Conservation (phyloP, 2,329 filamentous ascomycete species). For the Dactylellina cionopaga region DNA sequence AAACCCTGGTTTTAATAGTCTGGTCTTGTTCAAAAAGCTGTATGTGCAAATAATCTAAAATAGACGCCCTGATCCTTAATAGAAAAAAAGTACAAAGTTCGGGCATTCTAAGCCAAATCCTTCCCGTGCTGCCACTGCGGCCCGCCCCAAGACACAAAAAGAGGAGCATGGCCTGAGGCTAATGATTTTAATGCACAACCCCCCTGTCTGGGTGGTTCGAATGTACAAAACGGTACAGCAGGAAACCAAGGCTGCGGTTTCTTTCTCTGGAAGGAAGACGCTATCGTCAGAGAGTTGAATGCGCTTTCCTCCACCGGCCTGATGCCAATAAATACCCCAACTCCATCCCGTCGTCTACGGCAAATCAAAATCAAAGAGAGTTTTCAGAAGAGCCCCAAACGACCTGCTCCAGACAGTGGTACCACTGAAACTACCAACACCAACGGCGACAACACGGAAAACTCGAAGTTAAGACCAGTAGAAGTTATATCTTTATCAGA, state of each 20-base stretch:
- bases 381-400: constrained; percentile 4
- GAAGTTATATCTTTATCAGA: constrained; percentile 15
- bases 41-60: constrained; percentile 16
- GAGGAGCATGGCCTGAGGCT: constrained; percentile 10
- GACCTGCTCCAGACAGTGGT: background rate
- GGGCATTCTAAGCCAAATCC: constrained; percentile 17
- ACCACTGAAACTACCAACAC: background rate
- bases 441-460: constrained; percentile 12
- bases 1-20: constrained; percentile 20
- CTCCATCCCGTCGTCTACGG: constrained; percentile 17
- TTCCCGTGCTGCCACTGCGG: constrained; percentile 6
- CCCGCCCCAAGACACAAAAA: background rate
- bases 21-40: constrained; percentile 39
- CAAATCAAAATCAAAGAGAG: constrained; percentile 34
- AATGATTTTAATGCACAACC: background rate
- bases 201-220: background rate
- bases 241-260: constrained; percentile 63
- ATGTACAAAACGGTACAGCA: constrained; percentile 21
- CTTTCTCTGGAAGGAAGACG: constrained; percentile 70
- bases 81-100: background rate
- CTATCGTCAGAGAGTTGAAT: constrained; percentile 63
- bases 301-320: constrained; percentile 60
- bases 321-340: constrained; percentile 7
- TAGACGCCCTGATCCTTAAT: background rate
- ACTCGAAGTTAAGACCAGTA: background rate